Evolutionary conservation across 106 monocot species (phyloP).

Genomic region (Xerophyta viscosa): DNA sequence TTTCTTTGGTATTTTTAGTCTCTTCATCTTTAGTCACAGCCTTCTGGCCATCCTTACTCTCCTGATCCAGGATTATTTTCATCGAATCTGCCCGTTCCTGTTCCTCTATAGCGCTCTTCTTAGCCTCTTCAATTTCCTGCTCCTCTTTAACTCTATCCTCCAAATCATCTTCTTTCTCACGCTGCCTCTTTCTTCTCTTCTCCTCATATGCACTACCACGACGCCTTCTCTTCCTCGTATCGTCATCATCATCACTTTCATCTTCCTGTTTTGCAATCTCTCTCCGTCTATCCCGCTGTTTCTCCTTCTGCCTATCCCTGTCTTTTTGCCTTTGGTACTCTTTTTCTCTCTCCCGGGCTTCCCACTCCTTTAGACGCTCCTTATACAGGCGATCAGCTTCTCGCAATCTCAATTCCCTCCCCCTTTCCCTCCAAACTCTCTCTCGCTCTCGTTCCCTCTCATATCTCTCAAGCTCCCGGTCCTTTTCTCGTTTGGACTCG

Average conservation of each 20-base stretch:
- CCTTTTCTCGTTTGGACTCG: conserved; percentile 61
- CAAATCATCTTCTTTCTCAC: conserved; percentile 87
- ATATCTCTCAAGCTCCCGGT: conserved; percentile 72
- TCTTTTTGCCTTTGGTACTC: conserved; percentile 61
- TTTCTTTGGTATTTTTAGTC: conserved; percentile 13
- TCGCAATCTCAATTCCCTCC: conserved; percentile 55
- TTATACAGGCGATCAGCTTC: conserved; percentile 69
- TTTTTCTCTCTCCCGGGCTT: conserved; percentile 85
- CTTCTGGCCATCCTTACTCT: conserved; percentile 17
- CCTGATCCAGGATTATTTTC: conserved; percentile 3
- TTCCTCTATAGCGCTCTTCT: conserved; percentile 60
- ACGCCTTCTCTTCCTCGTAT: conserved; percentile 48
- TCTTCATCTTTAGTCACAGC: conserved; percentile 12
- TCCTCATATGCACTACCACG: conserved; percentile 59
- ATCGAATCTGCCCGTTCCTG: conserved; percentile 27
- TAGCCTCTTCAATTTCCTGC: conserved; percentile 77
- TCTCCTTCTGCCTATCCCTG: conserved; percentile 80
- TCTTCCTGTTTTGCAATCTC: conserved; percentile 76
- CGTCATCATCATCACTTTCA: conserved; percentile 79
- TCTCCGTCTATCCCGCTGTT: conserved; percentile 57
- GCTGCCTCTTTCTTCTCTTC: conserved; percentile 65
- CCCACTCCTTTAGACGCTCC: conserved; percentile 89
- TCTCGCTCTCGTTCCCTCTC: conserved; percentile 78
- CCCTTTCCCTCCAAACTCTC: conserved; percentile 72
- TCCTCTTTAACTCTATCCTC: conserved; percentile 69